These are phyloP conservation scores for Starmera amethionina DNA, from an alignment of 805 yeast species.

Conservation along the genomic window DNA sequence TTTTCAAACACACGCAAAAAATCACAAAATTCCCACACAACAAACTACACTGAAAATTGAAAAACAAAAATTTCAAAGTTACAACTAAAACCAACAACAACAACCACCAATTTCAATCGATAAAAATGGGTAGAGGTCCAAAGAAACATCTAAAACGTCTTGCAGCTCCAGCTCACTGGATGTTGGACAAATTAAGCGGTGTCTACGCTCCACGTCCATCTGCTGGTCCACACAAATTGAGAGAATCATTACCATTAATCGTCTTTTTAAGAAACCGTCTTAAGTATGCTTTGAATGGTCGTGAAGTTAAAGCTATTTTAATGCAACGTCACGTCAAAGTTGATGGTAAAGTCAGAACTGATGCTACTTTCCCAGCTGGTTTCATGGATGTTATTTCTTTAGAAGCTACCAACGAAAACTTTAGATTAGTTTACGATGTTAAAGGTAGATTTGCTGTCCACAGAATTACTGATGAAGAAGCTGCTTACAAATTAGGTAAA, in stretches of 20 bases:
- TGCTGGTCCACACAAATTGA: conserved; percentile 98
- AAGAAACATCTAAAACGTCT: conserved; percentile 99
- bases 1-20: not conserved
- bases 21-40: not conserved
- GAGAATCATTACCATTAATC: conserved; percentile 96
- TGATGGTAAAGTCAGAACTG: conserved; percentile 99
- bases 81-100: not conserved
- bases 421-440: conserved; percentile 96
- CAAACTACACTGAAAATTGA: not conserved
- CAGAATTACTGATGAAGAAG: conserved; percentile 99
- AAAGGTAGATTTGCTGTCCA: conserved; percentile 99
- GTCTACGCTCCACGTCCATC: conserved; percentile 99
- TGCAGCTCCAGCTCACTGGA: conserved; percentile 99
- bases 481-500: conserved; percentile 95
- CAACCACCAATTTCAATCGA: not conserved
- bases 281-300: conserved; percentile 97
- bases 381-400: conserved; percentile 98
- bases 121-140: conserved; percentile 22
- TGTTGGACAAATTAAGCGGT: conserved; percentile 99
- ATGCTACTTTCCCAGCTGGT: conserved; percentile 97
- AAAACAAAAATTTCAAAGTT: not conserved
- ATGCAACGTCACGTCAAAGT: conserved; percentile 98
- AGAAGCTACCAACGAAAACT: conserved; percentile 98
- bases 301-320: conserved; percentile 96
- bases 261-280: conserved; percentile 97